A percentile compares a stretch with the other conserved stretches of the same genome.
phyloP scores from a whole-genome alignment of 1,139 yeast genomes.

The Debaryomyces subglobosus region DNA sequence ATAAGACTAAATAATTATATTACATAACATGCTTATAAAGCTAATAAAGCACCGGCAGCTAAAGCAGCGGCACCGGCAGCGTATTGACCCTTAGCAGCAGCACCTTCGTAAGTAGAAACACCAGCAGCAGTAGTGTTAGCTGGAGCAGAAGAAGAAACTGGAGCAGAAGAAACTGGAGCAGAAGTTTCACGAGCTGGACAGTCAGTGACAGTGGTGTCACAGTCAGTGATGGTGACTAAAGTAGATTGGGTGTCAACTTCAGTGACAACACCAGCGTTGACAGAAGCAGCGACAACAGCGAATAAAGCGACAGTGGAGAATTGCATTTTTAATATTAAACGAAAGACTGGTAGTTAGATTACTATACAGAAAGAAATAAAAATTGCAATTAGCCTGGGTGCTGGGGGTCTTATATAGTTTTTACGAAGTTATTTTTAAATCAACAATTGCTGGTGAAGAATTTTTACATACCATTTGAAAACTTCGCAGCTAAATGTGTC shows the following conservation, averaged over 20 bases:
- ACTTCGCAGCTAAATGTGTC: slow-evolving; percentile 1
- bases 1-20: not conserved
- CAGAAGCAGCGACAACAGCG: slow-evolving; percentile 44
- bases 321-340: slow-evolving; percentile 38
- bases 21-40: slow-evolving; percentile 39
- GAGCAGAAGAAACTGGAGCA: slow-evolving; percentile 19
- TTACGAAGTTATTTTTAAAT: not conserved
- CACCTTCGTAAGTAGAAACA: slow-evolving; percentile 46
- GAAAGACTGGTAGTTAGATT: slow-evolving; percentile 35
- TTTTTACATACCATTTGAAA: slow-evolving; percentile 2
- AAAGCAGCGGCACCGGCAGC: slow-evolving; percentile 54
- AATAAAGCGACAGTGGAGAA: slow-evolving; percentile 51
- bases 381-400: not conserved
- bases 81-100: slow-evolving; percentile 37
- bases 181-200: slow-evolving; percentile 38
- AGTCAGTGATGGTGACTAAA: slow-evolving; percentile 46
- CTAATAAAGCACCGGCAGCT: slow-evolving; percentile 57
- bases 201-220: slow-evolving; percentile 42
- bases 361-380: slow-evolving; percentile 5
- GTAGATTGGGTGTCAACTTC: slow-evolving; percentile 32
- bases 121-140: slow-evolving; percentile 31
- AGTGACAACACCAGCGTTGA: slow-evolving; percentile 39
- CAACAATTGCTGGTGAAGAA: not conserved
- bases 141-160: slow-evolving; percentile 19
- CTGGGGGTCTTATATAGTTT: slow-evolving; percentile 1